phyloP scores from a whole-genome alignment of 768 basidiomycete species.

The Collybia sp. region DNA sequence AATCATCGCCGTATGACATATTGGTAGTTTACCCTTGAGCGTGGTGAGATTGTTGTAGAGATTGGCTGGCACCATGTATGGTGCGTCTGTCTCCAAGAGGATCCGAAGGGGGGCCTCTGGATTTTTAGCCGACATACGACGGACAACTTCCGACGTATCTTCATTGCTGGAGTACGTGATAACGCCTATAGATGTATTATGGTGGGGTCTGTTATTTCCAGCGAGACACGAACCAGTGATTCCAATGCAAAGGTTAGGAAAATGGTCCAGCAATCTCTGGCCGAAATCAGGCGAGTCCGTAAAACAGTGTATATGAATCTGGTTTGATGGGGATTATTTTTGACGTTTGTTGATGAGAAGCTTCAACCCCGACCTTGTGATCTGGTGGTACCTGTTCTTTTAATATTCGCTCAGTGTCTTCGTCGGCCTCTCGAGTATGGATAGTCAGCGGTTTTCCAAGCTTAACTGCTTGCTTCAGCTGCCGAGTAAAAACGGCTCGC shows the following conservation, averaged over 20 bases:
- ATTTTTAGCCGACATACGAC: constrained; percentile 34
- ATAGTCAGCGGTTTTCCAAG: constrained; percentile 79
- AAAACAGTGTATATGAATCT: constrained; percentile 89
- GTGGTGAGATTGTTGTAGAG: constrained; percentile 53
- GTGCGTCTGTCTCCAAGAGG: constrained; percentile 82
- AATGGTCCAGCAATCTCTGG: constrained; percentile 63
- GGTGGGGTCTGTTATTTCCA: background rate
- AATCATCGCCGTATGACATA: constrained; percentile 78
- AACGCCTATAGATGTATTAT: constrained; percentile 47
- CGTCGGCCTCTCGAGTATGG: constrained; percentile 84
- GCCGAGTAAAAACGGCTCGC: constrained; percentile 58
- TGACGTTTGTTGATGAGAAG: background rate
- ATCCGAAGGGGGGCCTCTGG: constrained; percentile 34
- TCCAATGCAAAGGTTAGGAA: constrained; percentile 80
- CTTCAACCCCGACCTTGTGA: constrained; percentile 43
- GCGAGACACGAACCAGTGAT: constrained; percentile 52
- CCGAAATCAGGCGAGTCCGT: constrained; percentile 80
- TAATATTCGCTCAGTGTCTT: constrained; percentile 73
- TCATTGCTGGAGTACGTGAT: constrained; percentile 74
- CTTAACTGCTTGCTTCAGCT: constrained; percentile 62
- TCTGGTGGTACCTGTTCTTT: constrained; percentile 72
- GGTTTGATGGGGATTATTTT: background rate
- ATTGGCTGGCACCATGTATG: constrained; percentile 81
- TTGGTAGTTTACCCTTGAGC: constrained; percentile 56
- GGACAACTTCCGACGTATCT: constrained; percentile 67